Percentiles rank a stretch among this genome's conserved stretches.
phyloP scores from a whole-genome alignment of 208 protist genomes.

The Crithidia expoeki region DNA sequence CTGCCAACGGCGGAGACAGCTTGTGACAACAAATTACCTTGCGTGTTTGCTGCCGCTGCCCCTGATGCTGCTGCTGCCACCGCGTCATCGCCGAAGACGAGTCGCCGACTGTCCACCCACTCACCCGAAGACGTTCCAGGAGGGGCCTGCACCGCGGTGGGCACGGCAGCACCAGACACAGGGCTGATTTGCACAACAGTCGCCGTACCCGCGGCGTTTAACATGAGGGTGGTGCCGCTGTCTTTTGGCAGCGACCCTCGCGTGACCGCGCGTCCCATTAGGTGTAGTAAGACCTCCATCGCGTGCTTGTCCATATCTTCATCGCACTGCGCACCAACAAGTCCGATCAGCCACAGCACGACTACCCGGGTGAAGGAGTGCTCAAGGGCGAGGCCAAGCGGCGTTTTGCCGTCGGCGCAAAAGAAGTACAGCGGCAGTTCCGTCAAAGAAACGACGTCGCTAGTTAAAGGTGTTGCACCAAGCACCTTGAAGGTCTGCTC shows the following conservation, averaged over 20 bases:
- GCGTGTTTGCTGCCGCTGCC: neutral
- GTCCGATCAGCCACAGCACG: conserved; percentile 55
- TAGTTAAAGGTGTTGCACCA: conserved; percentile 49
- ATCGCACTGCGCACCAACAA: conserved; percentile 59
- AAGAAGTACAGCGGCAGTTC: conserved; percentile 74
- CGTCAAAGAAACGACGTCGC: conserved; percentile 58
- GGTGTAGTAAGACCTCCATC: conserved; percentile 57
- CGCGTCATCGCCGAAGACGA: neutral
- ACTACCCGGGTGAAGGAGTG: conserved; percentile 55
- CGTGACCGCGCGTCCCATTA: conserved; percentile 46
- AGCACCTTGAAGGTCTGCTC: conserved; percentile 65
- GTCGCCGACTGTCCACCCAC: conserved; percentile 10
- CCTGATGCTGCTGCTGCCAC: neutral
- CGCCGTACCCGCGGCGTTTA: conserved; percentile 18
- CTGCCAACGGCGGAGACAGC: neutral
- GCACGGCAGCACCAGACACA: conserved; percentile 11
- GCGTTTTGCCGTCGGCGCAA: conserved; percentile 18
- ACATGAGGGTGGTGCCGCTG: conserved; percentile 25
- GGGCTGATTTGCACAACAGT: conserved; percentile 28
- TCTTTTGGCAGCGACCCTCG: conserved; percentile 47
- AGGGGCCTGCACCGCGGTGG: neutral
- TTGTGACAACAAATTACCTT: neutral
- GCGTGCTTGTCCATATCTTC: conserved; percentile 68
- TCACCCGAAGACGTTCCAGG: conserved; percentile 2
- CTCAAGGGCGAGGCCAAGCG: conserved; percentile 29